A percentile compares a stretch with the other conserved stretches of the same genome.
phyloP scores from a whole-genome alignment of 345 rosid genomes.

The Lenwebbia sp. region DNA sequence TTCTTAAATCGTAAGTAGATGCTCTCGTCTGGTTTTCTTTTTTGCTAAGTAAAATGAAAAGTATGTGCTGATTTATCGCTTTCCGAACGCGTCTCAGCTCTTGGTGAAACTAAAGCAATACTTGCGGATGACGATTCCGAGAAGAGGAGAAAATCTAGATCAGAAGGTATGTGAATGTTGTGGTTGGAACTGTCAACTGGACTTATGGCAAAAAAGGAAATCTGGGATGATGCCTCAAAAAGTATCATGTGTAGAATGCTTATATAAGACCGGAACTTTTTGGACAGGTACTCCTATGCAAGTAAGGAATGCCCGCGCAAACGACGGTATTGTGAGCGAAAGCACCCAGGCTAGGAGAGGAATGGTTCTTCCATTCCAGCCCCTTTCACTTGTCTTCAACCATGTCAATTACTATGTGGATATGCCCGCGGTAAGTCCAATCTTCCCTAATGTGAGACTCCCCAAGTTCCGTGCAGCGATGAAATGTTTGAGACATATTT shows the following conservation, averaged over 20 bases:
- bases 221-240: not conserved
- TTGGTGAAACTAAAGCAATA: conserved; percentile 2
- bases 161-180: conserved; percentile 3
- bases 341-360: conserved; percentile 10
- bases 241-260: not conserved
- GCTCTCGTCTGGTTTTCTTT: not conserved
- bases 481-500: not conserved
- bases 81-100: not conserved
- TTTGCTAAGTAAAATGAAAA: not conserved
- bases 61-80: not conserved
- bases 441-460: not conserved
- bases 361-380: conserved; percentile 36
- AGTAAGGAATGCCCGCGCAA: not conserved
- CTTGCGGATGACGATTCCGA: not conserved
- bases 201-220: not conserved
- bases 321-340: not conserved
- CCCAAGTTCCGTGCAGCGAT: not conserved
- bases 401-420: conserved; percentile 22
- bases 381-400: conserved; percentile 26
- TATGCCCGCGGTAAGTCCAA: conserved; percentile 16
- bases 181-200: not conserved
- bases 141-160: not conserved
- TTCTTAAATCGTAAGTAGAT: conserved; percentile 38
- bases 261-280: not conserved
- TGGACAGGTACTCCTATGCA: not conserved